Percentiles rank a stretch among this genome's conserved stretches.
Conservation (phyloP, 2,329 filamentous ascomycete species). For the Claviceps africana region DNA sequence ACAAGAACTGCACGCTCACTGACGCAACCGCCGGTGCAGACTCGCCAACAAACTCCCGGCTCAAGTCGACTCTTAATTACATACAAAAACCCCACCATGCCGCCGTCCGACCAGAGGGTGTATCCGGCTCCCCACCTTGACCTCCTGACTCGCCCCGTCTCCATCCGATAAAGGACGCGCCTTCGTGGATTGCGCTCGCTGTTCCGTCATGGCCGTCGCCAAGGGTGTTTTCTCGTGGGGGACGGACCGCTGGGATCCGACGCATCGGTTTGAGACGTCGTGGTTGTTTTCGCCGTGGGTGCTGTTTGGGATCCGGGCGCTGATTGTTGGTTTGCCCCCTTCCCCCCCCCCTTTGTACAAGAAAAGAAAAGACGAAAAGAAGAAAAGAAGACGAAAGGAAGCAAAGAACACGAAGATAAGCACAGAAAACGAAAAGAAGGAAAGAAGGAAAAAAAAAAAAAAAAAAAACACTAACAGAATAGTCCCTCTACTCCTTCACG, state of each 20-base stretch:
- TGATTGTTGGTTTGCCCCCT: conserved; percentile 30
- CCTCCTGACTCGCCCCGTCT: no score
- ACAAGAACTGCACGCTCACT: background rate
- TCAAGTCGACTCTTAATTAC: no score
- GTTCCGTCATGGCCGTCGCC: background rate
- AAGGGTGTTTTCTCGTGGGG: conserved; percentile 24
- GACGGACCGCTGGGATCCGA: conserved; percentile 34
- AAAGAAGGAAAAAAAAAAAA: background rate
- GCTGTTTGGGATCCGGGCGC: conserved; percentile 43
- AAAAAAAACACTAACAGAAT: background rate
- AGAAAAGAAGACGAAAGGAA: background rate
- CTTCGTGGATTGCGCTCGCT: no score
- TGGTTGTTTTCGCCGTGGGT: conserved; percentile 59
- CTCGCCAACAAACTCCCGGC: conserved; percentile 85
- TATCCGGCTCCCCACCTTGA: no score
- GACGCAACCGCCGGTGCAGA: conserved; percentile 24
- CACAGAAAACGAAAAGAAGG: background rate
- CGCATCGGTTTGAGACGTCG: conserved; percentile 62
- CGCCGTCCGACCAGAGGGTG: no score
- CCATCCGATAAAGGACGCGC: no score
- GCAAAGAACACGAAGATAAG: background rate
- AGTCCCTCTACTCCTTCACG: conserved; percentile 54
- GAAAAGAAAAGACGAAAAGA: no score
- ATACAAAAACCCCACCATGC: no score
- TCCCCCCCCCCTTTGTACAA: background rate